Conservation (phyloP, 495 filamentous ascomycete genomes). For the Daldinia loculata region DNA sequence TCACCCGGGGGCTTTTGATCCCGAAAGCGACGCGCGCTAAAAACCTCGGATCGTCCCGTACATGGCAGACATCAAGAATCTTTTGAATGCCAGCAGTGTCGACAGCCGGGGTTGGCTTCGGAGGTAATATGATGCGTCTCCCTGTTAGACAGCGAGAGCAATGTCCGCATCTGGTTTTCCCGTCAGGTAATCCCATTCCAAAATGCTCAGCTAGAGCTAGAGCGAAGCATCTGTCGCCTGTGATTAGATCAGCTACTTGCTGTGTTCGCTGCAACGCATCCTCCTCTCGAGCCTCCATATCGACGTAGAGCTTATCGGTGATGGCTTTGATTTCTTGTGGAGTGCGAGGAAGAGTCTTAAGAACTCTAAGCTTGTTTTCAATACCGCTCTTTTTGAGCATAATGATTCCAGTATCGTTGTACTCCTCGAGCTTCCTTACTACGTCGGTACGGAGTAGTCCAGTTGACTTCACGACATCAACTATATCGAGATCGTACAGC, state of each 20-base stretch:
- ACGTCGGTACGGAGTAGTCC: constrained; percentile 51
- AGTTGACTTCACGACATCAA: constrained; percentile 31
- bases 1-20: constrained; percentile 62
- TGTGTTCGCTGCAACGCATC: constrained; percentile 58
- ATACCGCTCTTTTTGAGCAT: constrained; percentile 59
- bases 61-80: constrained; percentile 51
- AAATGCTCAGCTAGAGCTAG: constrained; percentile 61
- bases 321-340: constrained; percentile 50
- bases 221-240: constrained; percentile 57
- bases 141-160: constrained; percentile 63
- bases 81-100: constrained; percentile 47
- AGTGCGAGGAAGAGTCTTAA: constrained; percentile 54
- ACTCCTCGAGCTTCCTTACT: constrained; percentile 60
- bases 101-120: constrained; percentile 39
- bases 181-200: constrained; percentile 57
- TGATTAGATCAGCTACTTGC: constrained; percentile 61
- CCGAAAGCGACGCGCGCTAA: constrained; percentile 66
- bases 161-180: constrained; percentile 56
- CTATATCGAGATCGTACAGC: constrained; percentile 56
- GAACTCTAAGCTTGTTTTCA: constrained; percentile 58
- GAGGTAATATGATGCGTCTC: constrained; percentile 46
- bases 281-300: constrained; percentile 59
- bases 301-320: constrained; percentile 53
- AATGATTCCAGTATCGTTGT: constrained; percentile 53
- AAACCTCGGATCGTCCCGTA: constrained; percentile 64